Evolutionary conservation across 208 protist species (phyloP), one percentile per base, ranked within the genome.

Genomic region (Crithidia acanthocephali): DNA sequence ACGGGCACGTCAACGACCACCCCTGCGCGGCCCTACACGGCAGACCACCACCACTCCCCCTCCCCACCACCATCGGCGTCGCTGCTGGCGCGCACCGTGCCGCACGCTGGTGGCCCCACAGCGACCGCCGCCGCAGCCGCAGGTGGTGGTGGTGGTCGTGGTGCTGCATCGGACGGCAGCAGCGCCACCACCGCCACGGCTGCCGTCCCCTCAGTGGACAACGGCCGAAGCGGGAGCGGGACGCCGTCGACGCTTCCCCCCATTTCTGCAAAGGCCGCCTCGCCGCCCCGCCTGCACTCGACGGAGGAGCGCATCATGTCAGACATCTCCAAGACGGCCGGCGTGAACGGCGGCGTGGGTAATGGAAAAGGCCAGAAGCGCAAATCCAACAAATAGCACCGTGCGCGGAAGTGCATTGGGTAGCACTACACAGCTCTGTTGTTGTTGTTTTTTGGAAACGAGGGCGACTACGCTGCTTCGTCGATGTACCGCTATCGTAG

Each of bases 221-320:
- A 35, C 16, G 37, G 23, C 7, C 4, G 25, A 4, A 50, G 35
- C 18, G 51, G 25, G 6, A 27, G 50, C 37, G 35, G 51, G 32
- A 2, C 22, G 1, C 11, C 51, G 10, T 9, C 51, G 63, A 57
- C 57, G 1, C 61, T 66, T 22, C 61, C 61, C 16, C 61, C 45
- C n/a, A 56, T 66, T 18, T 20, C 30, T 3, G 4, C 32, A 23
- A 72, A 35, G 45, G 23, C 23, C 8, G 3, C 40, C n/a, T 4
- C 5, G 18, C 67, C 56, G 11, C 55, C 40, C 9, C 60, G 33
- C 8, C 59, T 79, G 28, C 65, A 72, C 64, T 60, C 73, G 20
- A 79, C 73, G 15, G 64, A 79, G 20, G 65, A 79, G 59, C 37
- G 59, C 51, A 62, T 68, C 52, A 65, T 62, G 72, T 47, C 30